A percentile compares a stretch with the other conserved stretches of the same genome.
Evolutionary conservation across 495 filamentous ascomycete genomes (phyloP).

Genomic region (Penicillium herquei): DNA sequence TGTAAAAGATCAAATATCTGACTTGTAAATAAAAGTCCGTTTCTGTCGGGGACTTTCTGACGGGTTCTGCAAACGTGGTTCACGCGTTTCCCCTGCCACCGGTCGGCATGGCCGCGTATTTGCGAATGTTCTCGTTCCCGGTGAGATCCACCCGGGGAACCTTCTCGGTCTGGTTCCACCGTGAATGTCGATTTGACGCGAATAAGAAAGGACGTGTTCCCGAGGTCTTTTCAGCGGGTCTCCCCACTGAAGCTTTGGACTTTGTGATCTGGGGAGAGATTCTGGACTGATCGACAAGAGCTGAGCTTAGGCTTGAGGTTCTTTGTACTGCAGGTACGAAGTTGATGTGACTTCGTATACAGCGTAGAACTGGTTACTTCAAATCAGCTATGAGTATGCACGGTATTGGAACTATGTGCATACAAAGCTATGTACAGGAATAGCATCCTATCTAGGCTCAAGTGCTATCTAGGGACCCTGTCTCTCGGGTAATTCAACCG

Average conservation of each 20-base stretch:
- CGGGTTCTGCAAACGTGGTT: constrained; percentile 18
- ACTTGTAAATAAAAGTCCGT: constrained; percentile 5
- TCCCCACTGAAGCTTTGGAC: too few species aligned
- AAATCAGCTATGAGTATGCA: too few species aligned
- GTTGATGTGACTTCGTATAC: too few species aligned
- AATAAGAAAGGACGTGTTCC: too few species aligned
- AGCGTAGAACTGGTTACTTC: too few species aligned
- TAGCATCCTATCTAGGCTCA: not conserved
- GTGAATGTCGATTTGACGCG: not conserved
- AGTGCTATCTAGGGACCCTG: not conserved
- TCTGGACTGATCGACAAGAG: too few species aligned
- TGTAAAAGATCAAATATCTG: not conserved
- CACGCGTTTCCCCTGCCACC: constrained; percentile 11
- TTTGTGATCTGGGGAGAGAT: too few species aligned
- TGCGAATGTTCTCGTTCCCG: not conserved
- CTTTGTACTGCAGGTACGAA: too few species aligned
- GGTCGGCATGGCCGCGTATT: constrained; percentile 14
- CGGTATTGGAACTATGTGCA: too few species aligned
- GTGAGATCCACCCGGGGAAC: not conserved
- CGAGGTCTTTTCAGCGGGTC: too few species aligned
- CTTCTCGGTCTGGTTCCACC: not conserved
- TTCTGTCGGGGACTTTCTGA: constrained; percentile 5
- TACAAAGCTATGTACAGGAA: too few species aligned
- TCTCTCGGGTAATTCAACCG: not conserved
- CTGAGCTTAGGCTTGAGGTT: too few species aligned